These are phyloP conservation scores for Echria macrotheca DNA, from an alignment of 495 filamentous ascomycete species.

Conservation along the genomic window DNA sequence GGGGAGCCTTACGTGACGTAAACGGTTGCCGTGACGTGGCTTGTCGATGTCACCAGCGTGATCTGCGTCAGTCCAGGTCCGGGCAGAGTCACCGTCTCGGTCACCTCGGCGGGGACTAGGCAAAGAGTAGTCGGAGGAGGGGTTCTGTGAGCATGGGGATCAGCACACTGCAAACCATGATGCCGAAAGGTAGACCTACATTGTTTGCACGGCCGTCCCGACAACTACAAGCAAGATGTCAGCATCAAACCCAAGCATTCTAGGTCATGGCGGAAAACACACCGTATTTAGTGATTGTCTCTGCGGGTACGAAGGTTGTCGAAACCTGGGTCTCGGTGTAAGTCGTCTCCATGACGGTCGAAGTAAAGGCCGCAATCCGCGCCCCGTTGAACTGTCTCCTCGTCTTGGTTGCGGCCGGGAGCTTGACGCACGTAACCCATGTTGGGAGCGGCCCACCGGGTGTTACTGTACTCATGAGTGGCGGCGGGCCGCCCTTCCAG, in stretches of 20 bases:
- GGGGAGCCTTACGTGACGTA: conserved; percentile 6
- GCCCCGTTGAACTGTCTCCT: no score
- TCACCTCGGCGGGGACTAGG: neutral
- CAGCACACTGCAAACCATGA: no score
- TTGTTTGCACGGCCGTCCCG: conserved; percentile 8
- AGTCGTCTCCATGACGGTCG: conserved; percentile 14
- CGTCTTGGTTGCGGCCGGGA: neutral
- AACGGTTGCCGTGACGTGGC: conserved; percentile 5
- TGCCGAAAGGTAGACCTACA: conserved; percentile 5
- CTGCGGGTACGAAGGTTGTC: conserved; percentile 3
- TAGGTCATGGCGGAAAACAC: neutral
- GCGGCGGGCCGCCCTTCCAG: neutral
- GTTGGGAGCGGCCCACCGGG: neutral
- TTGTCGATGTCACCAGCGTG: conserved; percentile 5
- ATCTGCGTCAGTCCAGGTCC: conserved; percentile 9
- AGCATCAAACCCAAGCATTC: neutral
- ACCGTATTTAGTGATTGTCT: conserved; percentile 12
- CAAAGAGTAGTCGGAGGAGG: neutral
- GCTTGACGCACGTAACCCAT: conserved; percentile 3
- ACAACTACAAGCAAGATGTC: conserved; percentile 1
- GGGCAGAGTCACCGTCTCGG: conserved; percentile 1
- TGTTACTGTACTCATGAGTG: neutral
- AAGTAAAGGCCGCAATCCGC: conserved; percentile 11
- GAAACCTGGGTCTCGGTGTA: conserved; percentile 10
- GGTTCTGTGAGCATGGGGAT: neutral